These are phyloP conservation scores for Teunomyces pallodes DNA, from an alignment of 805 yeast genomes.

Conservation along the genomic window DNA sequence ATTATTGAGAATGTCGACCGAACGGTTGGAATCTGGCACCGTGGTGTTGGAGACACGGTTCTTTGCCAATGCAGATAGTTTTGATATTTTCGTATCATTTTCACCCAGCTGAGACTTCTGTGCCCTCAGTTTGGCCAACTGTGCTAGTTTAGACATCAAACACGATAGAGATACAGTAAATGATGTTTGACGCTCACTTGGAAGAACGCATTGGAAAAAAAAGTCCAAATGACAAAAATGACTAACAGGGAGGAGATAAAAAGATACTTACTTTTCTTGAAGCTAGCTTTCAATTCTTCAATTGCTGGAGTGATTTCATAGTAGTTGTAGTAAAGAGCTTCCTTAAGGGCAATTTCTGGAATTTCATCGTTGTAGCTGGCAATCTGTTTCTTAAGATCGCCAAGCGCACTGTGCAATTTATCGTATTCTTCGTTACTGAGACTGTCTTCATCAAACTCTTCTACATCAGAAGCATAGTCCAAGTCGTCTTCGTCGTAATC, in stretches of 20 bases:
- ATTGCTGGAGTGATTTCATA: slow-evolving; percentile 52
- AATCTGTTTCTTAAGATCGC: slow-evolving; percentile 38
- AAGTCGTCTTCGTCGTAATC: slow-evolving; percentile 24
- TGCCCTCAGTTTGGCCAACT: slow-evolving; percentile 21
- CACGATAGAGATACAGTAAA: neutral
- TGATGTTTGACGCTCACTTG: neutral
- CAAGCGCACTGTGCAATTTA: slow-evolving; percentile 42
- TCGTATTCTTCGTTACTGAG: slow-evolving; percentile 41
- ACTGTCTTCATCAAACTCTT: slow-evolving; percentile 37
- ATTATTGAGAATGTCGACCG: slow-evolving; percentile 17
- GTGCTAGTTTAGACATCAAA: slow-evolving; percentile 21
- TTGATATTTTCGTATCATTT: slow-evolving; percentile 24
- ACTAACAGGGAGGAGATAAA: slow-evolving; percentile 4
- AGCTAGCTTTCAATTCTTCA: slow-evolving; percentile 41
- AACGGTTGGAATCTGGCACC: slow-evolving; percentile 3
- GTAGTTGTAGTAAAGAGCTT: slow-evolving; percentile 58
- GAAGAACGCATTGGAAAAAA: neutral
- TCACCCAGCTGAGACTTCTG: slow-evolving; percentile 3
- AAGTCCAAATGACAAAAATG: neutral
- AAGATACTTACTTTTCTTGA: slow-evolving; percentile 47
- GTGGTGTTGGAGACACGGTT: slow-evolving; percentile 20
- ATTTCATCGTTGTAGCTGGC: slow-evolving; percentile 42
- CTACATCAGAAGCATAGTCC: slow-evolving; percentile 27
- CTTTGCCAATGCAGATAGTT: slow-evolving; percentile 49
- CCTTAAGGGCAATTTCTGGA: slow-evolving; percentile 52